phyloP scores from a whole-genome alignment of 305 asterid genomes.

The Rubia peregrina region DNA sequence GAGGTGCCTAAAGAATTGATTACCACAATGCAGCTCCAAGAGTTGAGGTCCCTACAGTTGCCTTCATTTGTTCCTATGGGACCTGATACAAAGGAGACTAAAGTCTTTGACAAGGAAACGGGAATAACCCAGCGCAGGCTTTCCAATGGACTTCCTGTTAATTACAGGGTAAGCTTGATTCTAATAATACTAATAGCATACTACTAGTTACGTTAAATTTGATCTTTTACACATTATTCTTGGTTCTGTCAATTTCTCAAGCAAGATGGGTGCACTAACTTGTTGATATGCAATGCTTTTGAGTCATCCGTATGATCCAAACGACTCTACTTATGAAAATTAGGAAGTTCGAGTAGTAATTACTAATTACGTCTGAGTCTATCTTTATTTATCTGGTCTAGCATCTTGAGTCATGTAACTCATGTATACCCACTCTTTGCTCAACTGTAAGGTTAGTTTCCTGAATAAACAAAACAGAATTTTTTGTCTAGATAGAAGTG shows the following conservation, averaged over 20 bases:
- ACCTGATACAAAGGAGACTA: constrained; percentile 42
- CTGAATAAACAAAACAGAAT: background rate
- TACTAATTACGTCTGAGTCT: background rate
- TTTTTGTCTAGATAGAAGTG: no score
- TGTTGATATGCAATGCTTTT: background rate
- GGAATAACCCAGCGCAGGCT: constrained; percentile 82
- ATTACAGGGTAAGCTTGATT: constrained; percentile 61
- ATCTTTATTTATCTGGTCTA: background rate
- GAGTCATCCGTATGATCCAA: background rate
- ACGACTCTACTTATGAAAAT: background rate
- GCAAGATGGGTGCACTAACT: background rate
- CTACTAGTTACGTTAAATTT: background rate
- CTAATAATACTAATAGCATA: constrained; percentile 5
- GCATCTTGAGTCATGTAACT: background rate
- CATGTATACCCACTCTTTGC: background rate
- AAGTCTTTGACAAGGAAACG: constrained; percentile 72
- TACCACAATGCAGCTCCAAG: constrained; percentile 54
- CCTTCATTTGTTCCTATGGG: constrained; percentile 72
- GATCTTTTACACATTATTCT: background rate
- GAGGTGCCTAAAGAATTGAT: constrained; percentile 93
- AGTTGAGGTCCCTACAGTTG: constrained; percentile 40
- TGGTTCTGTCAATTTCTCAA: background rate
- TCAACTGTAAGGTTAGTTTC: background rate
- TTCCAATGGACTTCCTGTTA: constrained; percentile 96
- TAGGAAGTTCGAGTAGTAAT: background rate